A percentile compares a stretch with the other conserved stretches of the same genome.
These are phyloP conservation scores for Saxophila tyrrhenica DNA, from an alignment of 495 filamentous ascomycete species.

Conservation along the genomic window DNA sequence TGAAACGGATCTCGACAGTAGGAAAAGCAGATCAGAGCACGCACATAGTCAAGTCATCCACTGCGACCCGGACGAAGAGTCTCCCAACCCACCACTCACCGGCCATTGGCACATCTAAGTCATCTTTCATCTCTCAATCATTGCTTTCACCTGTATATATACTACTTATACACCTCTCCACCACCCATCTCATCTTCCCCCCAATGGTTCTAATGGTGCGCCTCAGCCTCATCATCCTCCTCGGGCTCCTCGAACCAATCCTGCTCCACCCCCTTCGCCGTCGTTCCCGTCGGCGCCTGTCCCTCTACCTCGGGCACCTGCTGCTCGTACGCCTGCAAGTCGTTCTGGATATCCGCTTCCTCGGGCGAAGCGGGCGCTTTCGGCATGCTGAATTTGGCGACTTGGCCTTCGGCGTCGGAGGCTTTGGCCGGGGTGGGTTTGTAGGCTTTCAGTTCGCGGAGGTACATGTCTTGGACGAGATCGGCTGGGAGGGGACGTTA, in stretches of 20 bases:
- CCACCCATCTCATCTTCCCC: neutral
- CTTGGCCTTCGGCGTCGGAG: constrained; percentile 75
- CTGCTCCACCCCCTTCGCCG: constrained; percentile 46
- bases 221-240: constrained; percentile 30
- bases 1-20: no score
- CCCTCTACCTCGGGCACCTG: constrained; percentile 93
- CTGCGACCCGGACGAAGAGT: no score
- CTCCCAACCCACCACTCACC: no score
- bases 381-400: constrained; percentile 74
- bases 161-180: neutral
- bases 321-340: constrained; percentile 83
- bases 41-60: no score
- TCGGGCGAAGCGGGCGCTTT: constrained; percentile 76
- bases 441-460: constrained; percentile 85
- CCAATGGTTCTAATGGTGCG: no score
- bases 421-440: constrained; percentile 77
- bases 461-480: constrained; percentile 92
- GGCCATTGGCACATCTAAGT: no score
- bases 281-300: constrained; percentile 47
- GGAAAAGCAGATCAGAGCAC: no score
- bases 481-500: constrained; percentile 50
- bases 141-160: no score
- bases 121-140: no score
- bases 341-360: constrained; percentile 78
- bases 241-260: constrained; percentile 62